Evolutionary conservation across 2,329 filamentous ascomycete genomes (phyloP).

Genomic region (Pyricularia sp.): DNA sequence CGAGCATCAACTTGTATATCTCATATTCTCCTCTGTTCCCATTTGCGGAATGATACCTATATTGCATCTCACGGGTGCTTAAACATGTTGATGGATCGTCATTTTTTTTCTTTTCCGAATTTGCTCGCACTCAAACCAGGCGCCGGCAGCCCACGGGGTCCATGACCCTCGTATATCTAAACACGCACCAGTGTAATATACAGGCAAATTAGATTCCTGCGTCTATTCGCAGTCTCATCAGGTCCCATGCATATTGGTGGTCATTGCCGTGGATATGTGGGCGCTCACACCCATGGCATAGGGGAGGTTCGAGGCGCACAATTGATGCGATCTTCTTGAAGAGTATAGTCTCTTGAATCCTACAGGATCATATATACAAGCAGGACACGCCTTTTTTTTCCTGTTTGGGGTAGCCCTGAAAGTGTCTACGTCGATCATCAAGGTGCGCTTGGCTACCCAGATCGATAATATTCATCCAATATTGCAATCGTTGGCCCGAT

Average conservation of each 20-base stretch:
- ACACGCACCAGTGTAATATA: too few species aligned
- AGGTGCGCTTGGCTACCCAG: background rate
- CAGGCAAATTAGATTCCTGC: background rate
- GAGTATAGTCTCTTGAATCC: background rate
- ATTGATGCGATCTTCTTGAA: background rate
- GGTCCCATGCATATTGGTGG: background rate
- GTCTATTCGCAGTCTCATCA: background rate
- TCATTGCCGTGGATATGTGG: background rate
- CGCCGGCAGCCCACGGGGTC: too few species aligned
- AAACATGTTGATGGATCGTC: background rate
- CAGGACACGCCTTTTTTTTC: background rate
- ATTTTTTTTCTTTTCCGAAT: too few species aligned
- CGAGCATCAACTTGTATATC: background rate
- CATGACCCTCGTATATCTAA: too few species aligned
- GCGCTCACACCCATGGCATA: background rate
- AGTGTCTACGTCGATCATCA: background rate
- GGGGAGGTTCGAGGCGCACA: background rate
- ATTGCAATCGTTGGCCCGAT: background rate
- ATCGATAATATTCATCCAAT: background rate
- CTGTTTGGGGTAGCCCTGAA: background rate
- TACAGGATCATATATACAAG: background rate
- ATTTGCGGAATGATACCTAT: background rate
- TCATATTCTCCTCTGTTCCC: background rate
- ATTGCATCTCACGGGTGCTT: background rate
- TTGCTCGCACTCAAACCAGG: too few species aligned